Evolutionary conservation across 176 grass and related monocot genomes (phyloP).

Genomic region (Oryza glaberrima): DNA sequence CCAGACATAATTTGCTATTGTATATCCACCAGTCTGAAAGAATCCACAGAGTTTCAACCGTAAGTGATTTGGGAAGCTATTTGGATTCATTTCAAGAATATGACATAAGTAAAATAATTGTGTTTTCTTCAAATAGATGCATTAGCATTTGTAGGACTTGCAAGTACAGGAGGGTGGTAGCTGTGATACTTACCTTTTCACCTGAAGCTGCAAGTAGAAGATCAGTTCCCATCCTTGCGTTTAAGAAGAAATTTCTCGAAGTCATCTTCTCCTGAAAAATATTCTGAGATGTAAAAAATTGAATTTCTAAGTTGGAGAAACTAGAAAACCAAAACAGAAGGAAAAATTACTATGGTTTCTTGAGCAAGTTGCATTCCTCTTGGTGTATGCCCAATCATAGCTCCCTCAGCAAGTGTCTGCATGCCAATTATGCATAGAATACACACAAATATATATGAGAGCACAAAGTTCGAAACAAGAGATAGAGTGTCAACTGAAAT

Average conservation of each 20-base stretch:
- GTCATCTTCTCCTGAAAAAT: conserved; percentile 80
- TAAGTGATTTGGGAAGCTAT: conserved; percentile 21
- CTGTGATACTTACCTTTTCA: conserved; percentile 63
- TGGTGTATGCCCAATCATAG: conserved; percentile 86
- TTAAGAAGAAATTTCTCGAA: conserved; percentile 85
- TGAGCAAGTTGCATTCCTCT: conserved; percentile 99
- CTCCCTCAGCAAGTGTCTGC: conserved; percentile 87
- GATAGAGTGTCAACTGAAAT: background rate
- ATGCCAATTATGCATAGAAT: conserved; percentile 32
- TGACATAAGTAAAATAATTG: conserved; percentile 28
- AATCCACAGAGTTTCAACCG: conserved; percentile 12
- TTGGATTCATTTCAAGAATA: conserved; percentile 15
- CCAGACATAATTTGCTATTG: conserved; percentile 90
- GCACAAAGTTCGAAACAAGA: conserved; percentile 2
- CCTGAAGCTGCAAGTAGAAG: conserved; percentile 84
- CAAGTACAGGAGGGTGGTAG: conserved; percentile 15
- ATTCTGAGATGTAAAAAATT: conserved; percentile 25
- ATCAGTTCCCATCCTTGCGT: conserved; percentile 78
- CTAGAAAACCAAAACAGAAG: conserved; percentile 37
- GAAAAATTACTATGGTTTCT: conserved; percentile 71
- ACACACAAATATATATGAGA: conserved; percentile 4
- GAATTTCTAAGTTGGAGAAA: conserved; percentile 25
- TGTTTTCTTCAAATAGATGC: conserved; percentile 22
- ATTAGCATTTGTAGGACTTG: conserved; percentile 1
- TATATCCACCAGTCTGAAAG: conserved; percentile 88